These are phyloP conservation scores for Tuctoria greenei DNA, from an alignment of 176 grass and related monocot species.

Conservation along the genomic window DNA sequence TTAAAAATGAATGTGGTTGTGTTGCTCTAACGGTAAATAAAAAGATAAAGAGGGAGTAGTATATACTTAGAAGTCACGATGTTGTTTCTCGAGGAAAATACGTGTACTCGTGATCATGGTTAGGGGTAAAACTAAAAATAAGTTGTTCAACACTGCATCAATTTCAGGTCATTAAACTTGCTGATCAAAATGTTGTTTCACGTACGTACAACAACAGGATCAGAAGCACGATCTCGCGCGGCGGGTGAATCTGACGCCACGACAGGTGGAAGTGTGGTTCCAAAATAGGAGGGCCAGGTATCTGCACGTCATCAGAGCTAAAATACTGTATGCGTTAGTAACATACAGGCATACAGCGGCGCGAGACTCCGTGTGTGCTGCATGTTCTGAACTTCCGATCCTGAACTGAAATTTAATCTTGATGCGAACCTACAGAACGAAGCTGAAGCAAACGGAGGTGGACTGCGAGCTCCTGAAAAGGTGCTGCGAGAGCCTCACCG, in stretches of 20 bases:
- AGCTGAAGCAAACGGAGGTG: slow-evolving; percentile 75
- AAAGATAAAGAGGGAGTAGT: too few relatives aligned
- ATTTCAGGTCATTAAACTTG: neutral
- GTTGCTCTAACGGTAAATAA: too few relatives aligned
- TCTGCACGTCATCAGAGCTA: neutral
- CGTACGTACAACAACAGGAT: slow-evolving; percentile 36
- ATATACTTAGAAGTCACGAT: too few relatives aligned
- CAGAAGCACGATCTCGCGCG: slow-evolving; percentile 61
- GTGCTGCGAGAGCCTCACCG: slow-evolving; percentile 58
- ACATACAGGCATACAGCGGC: too few relatives aligned
- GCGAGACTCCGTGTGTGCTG: too few relatives aligned
- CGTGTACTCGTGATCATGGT: too few relatives aligned
- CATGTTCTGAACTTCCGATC: neutral
- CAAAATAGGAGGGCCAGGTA: slow-evolving; percentile 94
- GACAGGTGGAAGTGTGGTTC: slow-evolving; percentile 95
- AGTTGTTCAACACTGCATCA: too few relatives aligned
- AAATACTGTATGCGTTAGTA: neutral
- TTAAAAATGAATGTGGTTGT: too few relatives aligned
- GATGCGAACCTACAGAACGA: slow-evolving; percentile 42
- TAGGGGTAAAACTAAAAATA: too few relatives aligned
- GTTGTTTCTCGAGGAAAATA: too few relatives aligned
- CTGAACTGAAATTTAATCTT: neutral
- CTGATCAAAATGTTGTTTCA: neutral
- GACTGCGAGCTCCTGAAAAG: slow-evolving; percentile 61
- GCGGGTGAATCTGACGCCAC: slow-evolving; percentile 56